These are phyloP conservation scores for Catharanthus roseus DNA, from an alignment of 257 asterid genomes.

Conservation along the genomic window DNA sequence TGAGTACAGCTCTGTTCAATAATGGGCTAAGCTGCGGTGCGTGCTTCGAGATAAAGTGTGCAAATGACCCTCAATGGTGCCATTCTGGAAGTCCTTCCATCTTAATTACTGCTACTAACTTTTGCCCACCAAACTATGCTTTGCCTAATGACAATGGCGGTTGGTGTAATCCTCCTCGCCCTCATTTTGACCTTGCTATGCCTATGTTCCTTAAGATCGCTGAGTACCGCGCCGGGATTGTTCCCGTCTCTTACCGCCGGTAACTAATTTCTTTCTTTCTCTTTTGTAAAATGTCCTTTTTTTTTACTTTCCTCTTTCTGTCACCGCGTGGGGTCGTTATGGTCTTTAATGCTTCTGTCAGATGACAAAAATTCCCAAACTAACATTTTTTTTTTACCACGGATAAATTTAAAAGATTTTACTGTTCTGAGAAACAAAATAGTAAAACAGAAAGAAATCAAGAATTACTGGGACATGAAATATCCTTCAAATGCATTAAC, in stretches of 20 bases:
- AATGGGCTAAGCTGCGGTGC: slow-evolving; percentile 73
- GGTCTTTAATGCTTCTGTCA: background rate
- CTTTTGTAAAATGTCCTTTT: too few species aligned
- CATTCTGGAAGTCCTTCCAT: slow-evolving; percentile 74
- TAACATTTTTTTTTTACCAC: background rate
- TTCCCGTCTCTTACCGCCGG: slow-evolving; percentile 77
- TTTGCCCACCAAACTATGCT: slow-evolving; percentile 83
- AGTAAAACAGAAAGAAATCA: too few species aligned
- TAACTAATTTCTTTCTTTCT: background rate
- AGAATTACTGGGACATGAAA: background rate
- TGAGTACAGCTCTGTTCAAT: slow-evolving; percentile 85
- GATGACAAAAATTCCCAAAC: too few species aligned
- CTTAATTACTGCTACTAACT: slow-evolving; percentile 70
- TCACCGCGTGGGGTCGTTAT: background rate
- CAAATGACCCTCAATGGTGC: slow-evolving; percentile 55
- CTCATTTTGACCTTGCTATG: slow-evolving; percentile 93
- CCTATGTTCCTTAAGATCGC: slow-evolving; percentile 92
- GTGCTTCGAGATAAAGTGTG: slow-evolving; percentile 75
- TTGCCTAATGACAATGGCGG: slow-evolving; percentile 79
- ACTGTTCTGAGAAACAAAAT: too few species aligned
- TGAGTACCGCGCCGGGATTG: slow-evolving; percentile 85
- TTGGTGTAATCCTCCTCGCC: slow-evolving; percentile 88
- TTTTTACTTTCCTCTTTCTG: background rate
- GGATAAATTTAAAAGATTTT: background rate
- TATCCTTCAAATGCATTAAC: background rate